A percentile compares a stretch with the other conserved stretches of the same genome.
Evolutionary conservation across 75 land plant genomes (phyloP).

Genomic region (Cryptomeria japonica): DNA sequence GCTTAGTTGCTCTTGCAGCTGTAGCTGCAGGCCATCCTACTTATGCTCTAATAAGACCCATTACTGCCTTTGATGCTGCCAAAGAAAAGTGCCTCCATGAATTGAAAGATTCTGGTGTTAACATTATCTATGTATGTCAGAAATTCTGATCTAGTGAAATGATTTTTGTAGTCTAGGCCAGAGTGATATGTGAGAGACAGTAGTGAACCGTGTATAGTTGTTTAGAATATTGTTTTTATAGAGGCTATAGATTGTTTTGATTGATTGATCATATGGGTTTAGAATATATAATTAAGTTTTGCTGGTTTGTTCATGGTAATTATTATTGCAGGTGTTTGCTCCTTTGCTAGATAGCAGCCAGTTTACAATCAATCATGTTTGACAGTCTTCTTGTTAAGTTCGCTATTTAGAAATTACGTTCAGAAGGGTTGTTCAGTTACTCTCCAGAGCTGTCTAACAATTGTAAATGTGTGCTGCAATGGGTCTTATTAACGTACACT

Average conservation of each 20-base stretch:
- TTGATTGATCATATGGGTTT: background rate
- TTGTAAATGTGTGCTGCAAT: too few relatives aligned
- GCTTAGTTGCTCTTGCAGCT: constrained; percentile 10
- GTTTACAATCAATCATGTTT: too few relatives aligned
- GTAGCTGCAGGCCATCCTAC: constrained; percentile 14
- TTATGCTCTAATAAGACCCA: constrained; percentile 6
- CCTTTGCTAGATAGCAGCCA: too few relatives aligned
- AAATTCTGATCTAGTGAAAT: background rate
- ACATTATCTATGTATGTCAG: background rate
- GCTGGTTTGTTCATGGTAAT: background rate
- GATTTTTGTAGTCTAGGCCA: too few relatives aligned
- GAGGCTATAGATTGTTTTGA: background rate
- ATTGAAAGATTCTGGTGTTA: constrained; percentile 7
- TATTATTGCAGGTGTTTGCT: too few relatives aligned
- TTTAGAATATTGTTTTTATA: background rate
- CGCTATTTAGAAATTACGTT: too few relatives aligned
- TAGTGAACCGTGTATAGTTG: too few relatives aligned
- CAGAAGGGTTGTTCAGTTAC: too few relatives aligned
- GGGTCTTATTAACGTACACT: too few relatives aligned
- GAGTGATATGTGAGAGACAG: too few relatives aligned
- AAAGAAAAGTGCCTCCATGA: constrained; percentile 2
- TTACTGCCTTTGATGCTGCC: background rate
- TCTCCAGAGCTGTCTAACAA: too few relatives aligned
- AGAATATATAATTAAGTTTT: background rate
- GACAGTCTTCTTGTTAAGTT: too few relatives aligned